Evolutionary conservation across 768 basidiomycete genomes (phyloP).

Genomic region (Cantharellus anzutake): DNA sequence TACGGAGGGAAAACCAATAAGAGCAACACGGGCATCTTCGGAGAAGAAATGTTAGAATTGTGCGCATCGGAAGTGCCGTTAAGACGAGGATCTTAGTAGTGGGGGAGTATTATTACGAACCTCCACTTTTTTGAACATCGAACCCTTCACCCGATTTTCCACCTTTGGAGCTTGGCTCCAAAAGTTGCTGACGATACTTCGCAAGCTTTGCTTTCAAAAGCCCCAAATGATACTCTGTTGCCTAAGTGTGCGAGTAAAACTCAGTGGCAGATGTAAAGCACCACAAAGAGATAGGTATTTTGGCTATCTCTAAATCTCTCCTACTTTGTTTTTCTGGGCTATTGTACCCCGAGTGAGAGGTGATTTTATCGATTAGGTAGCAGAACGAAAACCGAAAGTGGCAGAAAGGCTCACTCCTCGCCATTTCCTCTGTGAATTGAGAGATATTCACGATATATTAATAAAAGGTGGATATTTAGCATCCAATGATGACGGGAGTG

Average conservation of each 20-base stretch:
- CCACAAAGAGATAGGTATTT: not conserved
- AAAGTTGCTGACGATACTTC: slow-evolving; percentile 81
- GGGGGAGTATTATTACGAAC: slow-evolving; percentile 10
- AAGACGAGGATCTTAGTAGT: not conserved
- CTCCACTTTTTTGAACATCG: slow-evolving; percentile 68
- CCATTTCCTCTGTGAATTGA: slow-evolving; percentile 70
- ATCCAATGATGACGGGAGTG: not conserved
- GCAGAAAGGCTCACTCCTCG: slow-evolving; percentile 47
- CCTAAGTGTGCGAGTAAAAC: slow-evolving; percentile 25
- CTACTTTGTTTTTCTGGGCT: slow-evolving; percentile 94
- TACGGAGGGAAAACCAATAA: slow-evolving; percentile 93
- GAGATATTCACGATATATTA: not conserved
- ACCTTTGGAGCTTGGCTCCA: slow-evolving; percentile 77
- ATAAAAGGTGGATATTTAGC: not conserved
- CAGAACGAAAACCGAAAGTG: not conserved
- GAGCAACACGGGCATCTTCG: slow-evolving; percentile 65
- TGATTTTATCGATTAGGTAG: not conserved
- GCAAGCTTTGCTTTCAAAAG: slow-evolving; percentile 89
- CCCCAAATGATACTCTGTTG: slow-evolving; percentile 88
- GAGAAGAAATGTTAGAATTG: not conserved
- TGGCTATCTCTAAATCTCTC: not conserved
- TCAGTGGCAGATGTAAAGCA: not conserved
- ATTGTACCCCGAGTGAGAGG: not conserved
- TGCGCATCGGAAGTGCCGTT: not conserved
- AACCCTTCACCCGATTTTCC: slow-evolving; percentile 61